phyloP scores from a whole-genome alignment of 352 stramenopile genomes.

The Pythium aquatile region DNA sequence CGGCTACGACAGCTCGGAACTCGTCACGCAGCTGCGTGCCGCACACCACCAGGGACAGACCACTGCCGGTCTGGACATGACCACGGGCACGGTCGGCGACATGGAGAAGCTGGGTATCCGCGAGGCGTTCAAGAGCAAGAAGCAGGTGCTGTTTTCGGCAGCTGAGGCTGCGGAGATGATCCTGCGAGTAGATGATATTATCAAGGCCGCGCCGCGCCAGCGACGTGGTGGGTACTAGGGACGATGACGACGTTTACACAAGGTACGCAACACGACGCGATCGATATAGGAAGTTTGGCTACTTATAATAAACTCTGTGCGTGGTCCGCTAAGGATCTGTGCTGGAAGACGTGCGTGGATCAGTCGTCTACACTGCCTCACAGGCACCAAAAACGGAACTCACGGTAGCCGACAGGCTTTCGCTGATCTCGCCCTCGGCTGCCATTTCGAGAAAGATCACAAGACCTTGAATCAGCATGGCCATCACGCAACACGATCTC shows the following conservation, averaged over 20 bases:
- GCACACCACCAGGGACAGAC: constrained; percentile 91
- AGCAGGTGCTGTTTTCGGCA: constrained; percentile 97
- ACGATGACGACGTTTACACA: not conserved
- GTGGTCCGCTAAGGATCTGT: not conserved
- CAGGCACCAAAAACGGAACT: too few species aligned
- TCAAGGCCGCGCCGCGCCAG: constrained; percentile 93
- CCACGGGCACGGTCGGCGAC: constrained; percentile 93
- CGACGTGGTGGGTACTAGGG: constrained; percentile 28
- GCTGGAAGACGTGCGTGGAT: not conserved
- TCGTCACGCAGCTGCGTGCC: constrained; percentile 95
- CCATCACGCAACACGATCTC: constrained; percentile 1
- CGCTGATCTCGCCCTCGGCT: not conserved
- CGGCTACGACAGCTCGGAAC: constrained; percentile 97
- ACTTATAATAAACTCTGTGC: constrained; percentile 4
- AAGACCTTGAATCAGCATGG: not conserved
- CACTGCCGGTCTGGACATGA: constrained; percentile 97
- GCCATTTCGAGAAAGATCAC: not conserved
- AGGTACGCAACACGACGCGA: not conserved
- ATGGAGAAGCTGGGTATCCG: constrained; percentile 98
- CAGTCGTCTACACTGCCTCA: not conserved
- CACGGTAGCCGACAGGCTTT: not conserved
- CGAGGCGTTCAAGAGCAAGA: constrained; percentile 96
- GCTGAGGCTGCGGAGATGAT: constrained; percentile 99
- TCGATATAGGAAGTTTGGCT: constrained; percentile 2
- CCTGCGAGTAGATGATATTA: constrained; percentile 98